These are phyloP conservation scores for Acmispon strigosus DNA, from an alignment of 306 rosid species.

Conservation along the genomic window DNA sequence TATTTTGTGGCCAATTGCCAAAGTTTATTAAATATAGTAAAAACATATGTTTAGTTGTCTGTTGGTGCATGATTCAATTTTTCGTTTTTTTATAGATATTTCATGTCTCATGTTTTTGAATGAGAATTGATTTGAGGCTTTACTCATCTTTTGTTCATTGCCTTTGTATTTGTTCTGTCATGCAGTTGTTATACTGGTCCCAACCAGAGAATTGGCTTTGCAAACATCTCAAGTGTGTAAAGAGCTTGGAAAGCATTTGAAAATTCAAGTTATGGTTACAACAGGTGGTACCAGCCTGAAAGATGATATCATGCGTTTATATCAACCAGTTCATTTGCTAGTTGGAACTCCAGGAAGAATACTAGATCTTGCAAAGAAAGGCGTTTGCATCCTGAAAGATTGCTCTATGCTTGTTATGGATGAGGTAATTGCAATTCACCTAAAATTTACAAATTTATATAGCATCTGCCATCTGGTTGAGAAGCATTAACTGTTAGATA, in stretches of 20 bases:
- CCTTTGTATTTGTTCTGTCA: not conserved
- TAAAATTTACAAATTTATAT: not conserved
- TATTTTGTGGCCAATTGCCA: not conserved
- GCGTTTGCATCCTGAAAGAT: slow-evolving; percentile 75
- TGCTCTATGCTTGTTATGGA: slow-evolving; percentile 96
- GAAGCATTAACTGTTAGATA: not conserved
- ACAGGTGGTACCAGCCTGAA: slow-evolving; percentile 97
- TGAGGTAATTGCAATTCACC: slow-evolving; percentile 51
- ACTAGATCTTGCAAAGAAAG: slow-evolving; percentile 92
- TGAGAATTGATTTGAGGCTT: not conserved
- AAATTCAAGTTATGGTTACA: slow-evolving; percentile 95
- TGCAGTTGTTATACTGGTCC: slow-evolving; percentile 92
- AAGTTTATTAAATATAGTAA: not conserved
- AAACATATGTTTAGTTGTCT: slow-evolving; percentile 9
- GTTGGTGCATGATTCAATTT: not conserved
- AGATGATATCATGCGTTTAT: slow-evolving; percentile 96
- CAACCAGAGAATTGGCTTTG: slow-evolving; percentile 94
- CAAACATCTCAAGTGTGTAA: slow-evolving; percentile 99
- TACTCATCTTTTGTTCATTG: slow-evolving; percentile 2
- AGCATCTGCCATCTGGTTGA: not conserved
- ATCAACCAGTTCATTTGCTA: slow-evolving; percentile 96
- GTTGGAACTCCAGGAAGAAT: slow-evolving; percentile 99
- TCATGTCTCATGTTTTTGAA: not conserved
- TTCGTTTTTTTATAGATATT: not conserved
- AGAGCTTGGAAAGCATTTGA: slow-evolving; percentile 93